Conservation (phyloP, 2,329 filamentous ascomycete species). For the Didymella lethalis region DNA sequence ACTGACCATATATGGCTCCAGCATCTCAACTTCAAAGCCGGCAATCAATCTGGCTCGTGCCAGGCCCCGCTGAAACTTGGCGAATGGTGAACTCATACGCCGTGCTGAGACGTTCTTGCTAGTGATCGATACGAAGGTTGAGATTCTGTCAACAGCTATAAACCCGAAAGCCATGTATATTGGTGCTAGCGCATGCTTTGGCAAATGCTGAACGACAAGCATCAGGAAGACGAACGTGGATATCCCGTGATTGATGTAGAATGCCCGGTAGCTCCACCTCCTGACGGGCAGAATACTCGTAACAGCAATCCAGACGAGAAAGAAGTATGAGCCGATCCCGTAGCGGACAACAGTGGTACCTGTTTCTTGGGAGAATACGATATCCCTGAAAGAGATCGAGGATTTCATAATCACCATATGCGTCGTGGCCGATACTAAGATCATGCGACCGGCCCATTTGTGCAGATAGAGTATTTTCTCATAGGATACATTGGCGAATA, state of each 20-base stretch:
- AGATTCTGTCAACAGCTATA: slow-evolving; percentile 29
- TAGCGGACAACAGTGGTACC: slow-evolving; percentile 35
- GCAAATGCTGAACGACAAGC: slow-evolving; percentile 36
- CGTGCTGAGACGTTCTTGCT: slow-evolving; percentile 32
- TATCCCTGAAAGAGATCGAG: slow-evolving; percentile 32
- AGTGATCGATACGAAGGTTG: slow-evolving; percentile 19
- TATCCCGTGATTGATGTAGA: slow-evolving; percentile 41
- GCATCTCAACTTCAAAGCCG: slow-evolving; percentile 39
- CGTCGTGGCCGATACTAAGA: slow-evolving; percentile 38
- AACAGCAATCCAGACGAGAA: slow-evolving; percentile 36
- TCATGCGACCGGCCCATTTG: slow-evolving; percentile 32
- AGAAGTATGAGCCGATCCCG: slow-evolving; percentile 34
- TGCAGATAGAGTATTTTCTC: slow-evolving; percentile 39
- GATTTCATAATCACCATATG: slow-evolving; percentile 40
- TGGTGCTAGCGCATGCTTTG: slow-evolving; percentile 31
- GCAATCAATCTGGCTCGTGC: slow-evolving; percentile 26
- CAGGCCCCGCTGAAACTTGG: slow-evolving; percentile 18
- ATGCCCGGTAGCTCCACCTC: slow-evolving; percentile 35
- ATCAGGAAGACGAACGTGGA: slow-evolving; percentile 34
- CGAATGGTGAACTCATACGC: slow-evolving; percentile 17
- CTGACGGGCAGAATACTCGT: slow-evolving; percentile 35
- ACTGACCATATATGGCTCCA: slow-evolving; percentile 14
- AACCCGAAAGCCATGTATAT: slow-evolving; percentile 32
- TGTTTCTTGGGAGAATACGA: slow-evolving; percentile 30
- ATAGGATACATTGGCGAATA: slow-evolving; percentile 32